Evolutionary conservation across 768 basidiomycete genomes (phyloP), one percentile per base, ranked within the genome.

Genomic region (Trametes villosa): DNA sequence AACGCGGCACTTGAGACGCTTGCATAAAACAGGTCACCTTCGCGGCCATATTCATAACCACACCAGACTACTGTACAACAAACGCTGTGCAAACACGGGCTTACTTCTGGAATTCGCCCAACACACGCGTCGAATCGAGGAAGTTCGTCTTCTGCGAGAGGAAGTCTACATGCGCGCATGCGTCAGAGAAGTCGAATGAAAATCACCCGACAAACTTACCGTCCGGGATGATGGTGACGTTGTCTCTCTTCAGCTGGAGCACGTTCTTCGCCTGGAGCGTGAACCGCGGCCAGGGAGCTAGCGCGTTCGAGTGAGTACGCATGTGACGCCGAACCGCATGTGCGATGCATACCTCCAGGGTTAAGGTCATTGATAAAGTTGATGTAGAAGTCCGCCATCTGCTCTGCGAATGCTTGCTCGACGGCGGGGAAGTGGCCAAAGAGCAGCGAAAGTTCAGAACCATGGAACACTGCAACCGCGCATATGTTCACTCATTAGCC

Each of bases 281-380:
- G 62, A 78, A 85, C 18, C 61, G 75, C 0, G 81, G 78, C 86
- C 84, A 87, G 13, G 65, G 45, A 29, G 72, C 84, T 84, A 58
- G 1, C 4, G 1, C 5, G 41, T 8, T 34, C 29, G 26, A 15
- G 12, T 50, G 11, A 53, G 18, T 26, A 5, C 4, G 5, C 17
- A 7, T n/a, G n/a, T n/a, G 27, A 1, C 6, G 12, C 4, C 13
- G 0, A 26, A 31, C 3, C 9, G 11, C 0, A 36, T 27, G 45
- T 18, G 18, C 24, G 13, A 18, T 18, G 9, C 20, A 72, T 59
- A 86, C 85, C 46, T 36, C 85, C 84, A 4, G 85, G 86, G 59
- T 79, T 76, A 51, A 86, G 74, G 62, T 86, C 82, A 63, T 79
- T 74, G 20, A 85, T 74, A 63, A 87, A 87, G 51, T 78, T 81